phyloP scores from a whole-genome alignment of 1,139 yeast species.

The Kurtzmaniella natalensis region DNA sequence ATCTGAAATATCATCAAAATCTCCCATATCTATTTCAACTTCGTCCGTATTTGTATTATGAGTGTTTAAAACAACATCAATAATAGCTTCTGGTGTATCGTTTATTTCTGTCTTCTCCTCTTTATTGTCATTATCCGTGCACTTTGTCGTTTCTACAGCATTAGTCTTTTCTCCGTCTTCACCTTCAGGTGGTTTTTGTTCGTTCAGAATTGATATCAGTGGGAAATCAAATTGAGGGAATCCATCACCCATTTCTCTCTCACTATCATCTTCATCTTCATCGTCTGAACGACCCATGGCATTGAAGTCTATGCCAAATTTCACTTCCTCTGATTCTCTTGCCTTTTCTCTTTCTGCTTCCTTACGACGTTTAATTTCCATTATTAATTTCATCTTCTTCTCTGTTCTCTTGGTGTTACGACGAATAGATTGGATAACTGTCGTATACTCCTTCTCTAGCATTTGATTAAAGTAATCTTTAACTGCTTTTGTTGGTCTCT shows the following conservation, averaged over 20 bases:
- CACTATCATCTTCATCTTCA: slow-evolving; percentile 14
- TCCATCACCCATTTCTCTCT: slow-evolving; percentile 9
- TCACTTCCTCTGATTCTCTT: slow-evolving; percentile 19
- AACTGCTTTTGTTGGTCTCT: slow-evolving; percentile 22
- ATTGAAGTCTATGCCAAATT: slow-evolving; percentile 31
- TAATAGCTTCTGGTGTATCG: background rate
- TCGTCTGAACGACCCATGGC: slow-evolving; percentile 14
- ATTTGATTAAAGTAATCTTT: slow-evolving; percentile 20
- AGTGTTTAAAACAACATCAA: background rate
- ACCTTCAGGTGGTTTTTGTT: background rate
- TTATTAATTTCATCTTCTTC: slow-evolving; percentile 17
- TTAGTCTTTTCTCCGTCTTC: slow-evolving; percentile 1
- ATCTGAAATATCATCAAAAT: slow-evolving; percentile 4
- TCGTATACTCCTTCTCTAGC: slow-evolving; percentile 31
- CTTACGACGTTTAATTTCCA: slow-evolving; percentile 18
- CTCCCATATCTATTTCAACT: slow-evolving; percentile 5
- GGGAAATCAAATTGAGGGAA: slow-evolving; percentile 9
- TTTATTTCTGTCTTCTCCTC: background rate
- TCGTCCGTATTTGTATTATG: slow-evolving; percentile 4
- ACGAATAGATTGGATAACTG: slow-evolving; percentile 33
- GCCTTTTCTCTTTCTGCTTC: slow-evolving; percentile 18
- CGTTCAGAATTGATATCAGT: background rate
- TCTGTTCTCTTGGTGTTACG: slow-evolving; percentile 27
- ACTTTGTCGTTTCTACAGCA: background rate
- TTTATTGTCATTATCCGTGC: background rate